Evolutionary conservation across 1,284 basidiomycete genomes (phyloP).

Genomic region (Rhodotorula glutinis): DNA sequence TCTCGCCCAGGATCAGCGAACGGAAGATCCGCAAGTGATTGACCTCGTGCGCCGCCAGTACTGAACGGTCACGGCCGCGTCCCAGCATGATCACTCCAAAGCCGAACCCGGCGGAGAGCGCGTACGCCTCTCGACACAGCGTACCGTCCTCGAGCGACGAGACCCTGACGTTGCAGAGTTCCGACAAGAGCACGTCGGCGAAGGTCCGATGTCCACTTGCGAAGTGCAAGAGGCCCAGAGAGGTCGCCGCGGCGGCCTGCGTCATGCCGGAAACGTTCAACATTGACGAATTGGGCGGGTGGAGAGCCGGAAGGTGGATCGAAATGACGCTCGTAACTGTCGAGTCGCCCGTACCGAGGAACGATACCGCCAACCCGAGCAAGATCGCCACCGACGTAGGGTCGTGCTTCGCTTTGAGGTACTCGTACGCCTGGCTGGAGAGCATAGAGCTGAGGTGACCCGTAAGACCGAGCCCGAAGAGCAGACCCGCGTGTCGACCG

Average conservation of each 20-base stretch:
- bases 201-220: conserved; percentile 83
- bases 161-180: conserved; percentile 75
- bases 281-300: conserved; percentile 80
- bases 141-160: conserved; percentile 74
- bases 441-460: conserved; percentile 84
- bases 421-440: conserved; percentile 76
- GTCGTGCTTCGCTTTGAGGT: conserved; percentile 92
- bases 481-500: conserved; percentile 88
- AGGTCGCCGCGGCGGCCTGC: conserved; percentile 82
- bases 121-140: conserved; percentile 86
- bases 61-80: conserved; percentile 54
- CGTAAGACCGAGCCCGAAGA: conserved; percentile 85
- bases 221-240: conserved; percentile 84
- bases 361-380: conserved; percentile 85
- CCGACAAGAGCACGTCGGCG: conserved; percentile 82
- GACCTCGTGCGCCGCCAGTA: conserved; percentile 13
- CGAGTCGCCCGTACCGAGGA: conserved; percentile 79
- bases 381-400: conserved; percentile 89
- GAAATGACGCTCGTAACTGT: conserved; percentile 87
- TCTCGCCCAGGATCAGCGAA: conserved; percentile 35
- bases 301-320: conserved; percentile 85
- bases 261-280: conserved; percentile 85
- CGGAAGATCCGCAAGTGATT: conserved; percentile 36
- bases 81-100: conserved; percentile 97
- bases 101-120: conserved; percentile 78